Percentiles rank a stretch among this genome's conserved stretches.
phyloP scores from a whole-genome alignment of 306 rosid genomes.

The Quercus rubra region DNA sequence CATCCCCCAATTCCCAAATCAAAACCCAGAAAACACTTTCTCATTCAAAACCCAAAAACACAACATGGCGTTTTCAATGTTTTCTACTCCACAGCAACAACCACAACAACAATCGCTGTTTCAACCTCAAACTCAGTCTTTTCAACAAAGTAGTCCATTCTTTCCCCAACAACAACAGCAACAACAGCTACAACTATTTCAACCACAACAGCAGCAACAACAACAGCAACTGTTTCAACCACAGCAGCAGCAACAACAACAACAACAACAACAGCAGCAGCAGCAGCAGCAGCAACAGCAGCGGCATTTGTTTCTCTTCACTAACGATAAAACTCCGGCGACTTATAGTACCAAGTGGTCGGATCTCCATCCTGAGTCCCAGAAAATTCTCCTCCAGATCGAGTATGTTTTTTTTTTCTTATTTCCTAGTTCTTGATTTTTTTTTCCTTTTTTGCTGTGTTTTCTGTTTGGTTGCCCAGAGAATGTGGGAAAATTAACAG shows the following conservation, averaged over 20 bases:
- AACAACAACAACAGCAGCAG: constrained; percentile 20
- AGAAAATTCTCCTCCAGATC: constrained; percentile 80
- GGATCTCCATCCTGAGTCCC: constrained; percentile 93
- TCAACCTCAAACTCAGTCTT: constrained; percentile 37
- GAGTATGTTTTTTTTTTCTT: constrained; percentile 45
- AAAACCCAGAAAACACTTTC: neutral
- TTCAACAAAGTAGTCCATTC: constrained; percentile 19
- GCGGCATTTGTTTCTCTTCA: constrained; percentile 60
- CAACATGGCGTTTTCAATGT: constrained; percentile 71
- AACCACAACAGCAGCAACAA: constrained; percentile 47
- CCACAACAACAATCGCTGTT: constrained; percentile 50
- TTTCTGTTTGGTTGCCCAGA: constrained; percentile 2
- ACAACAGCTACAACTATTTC: constrained; percentile 28
- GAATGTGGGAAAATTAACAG: neutral
- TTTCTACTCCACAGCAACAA: constrained; percentile 57
- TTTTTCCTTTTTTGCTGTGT: neutral
- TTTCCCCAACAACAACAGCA: constrained; percentile 28
- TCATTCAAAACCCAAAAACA: neutral
- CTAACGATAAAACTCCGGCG: constrained; percentile 74
- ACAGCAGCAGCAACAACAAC: constrained; percentile 35
- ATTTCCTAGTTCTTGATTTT: neutral
- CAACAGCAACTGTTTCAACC: constrained; percentile 28
- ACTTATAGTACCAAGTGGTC: constrained; percentile 87
- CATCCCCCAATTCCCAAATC: neutral
- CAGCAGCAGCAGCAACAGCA: constrained; percentile 35